A percentile compares a stretch with the other conserved stretches of the same genome.
Conservation (phyloP, 1,284 basidiomycete species). For the Xanthoconium separans region DNA sequence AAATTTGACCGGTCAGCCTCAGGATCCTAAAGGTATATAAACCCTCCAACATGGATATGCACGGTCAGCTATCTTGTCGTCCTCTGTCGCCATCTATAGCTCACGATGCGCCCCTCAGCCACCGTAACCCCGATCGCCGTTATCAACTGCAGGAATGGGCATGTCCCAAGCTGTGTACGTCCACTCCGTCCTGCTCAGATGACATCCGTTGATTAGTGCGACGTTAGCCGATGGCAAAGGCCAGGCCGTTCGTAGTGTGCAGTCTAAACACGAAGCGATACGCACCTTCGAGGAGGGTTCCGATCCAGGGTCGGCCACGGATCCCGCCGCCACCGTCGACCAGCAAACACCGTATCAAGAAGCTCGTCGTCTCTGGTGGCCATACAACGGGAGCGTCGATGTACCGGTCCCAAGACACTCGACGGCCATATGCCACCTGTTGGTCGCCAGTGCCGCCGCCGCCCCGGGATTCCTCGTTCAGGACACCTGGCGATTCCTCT, state of each 20-base stretch:
- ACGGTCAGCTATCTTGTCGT: not conserved
- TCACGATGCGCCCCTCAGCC: not conserved
- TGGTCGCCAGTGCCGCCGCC: not conserved
- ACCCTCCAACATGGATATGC: not conserved
- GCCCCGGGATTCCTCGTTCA: not conserved
- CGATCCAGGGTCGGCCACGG: not conserved
- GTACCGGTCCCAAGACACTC: no score
- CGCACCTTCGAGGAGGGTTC: not conserved
- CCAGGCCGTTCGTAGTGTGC: conserved; percentile 11
- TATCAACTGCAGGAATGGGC: not conserved
- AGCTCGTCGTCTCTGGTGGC: no score
- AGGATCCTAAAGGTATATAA: conserved; percentile 4
- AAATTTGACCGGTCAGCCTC: conserved; percentile 11
- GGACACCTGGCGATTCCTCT: not conserved
- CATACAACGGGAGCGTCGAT: no score
- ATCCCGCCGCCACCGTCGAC: no score
- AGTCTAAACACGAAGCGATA: conserved; percentile 7
- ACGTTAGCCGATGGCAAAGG: not conserved
- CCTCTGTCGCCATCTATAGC: not conserved
- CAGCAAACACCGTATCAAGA: no score
- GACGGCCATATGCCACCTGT: not conserved
- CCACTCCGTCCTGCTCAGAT: not conserved
- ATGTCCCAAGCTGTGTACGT: conserved; percentile 4
- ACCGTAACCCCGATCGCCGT: not conserved
- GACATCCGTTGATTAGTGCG: not conserved